These are phyloP conservation scores for Solanum etuberosum DNA, from an alignment of 257 asterid genomes.

Conservation along the genomic window DNA sequence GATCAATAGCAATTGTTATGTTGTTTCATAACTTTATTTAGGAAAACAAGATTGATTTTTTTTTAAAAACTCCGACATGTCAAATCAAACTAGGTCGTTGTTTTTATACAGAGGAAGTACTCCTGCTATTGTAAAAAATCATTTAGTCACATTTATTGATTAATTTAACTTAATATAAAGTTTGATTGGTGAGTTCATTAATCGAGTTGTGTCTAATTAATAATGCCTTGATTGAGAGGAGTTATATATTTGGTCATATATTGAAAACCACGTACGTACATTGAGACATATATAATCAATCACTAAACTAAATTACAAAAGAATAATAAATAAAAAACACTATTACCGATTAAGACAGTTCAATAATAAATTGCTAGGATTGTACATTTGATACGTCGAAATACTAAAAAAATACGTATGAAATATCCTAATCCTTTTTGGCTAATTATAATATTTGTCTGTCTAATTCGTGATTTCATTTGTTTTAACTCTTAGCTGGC, in stretches of 20 bases:
- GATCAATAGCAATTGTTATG: too few species aligned
- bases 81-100: too few species aligned
- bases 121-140: background rate
- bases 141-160: background rate
- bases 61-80: too few species aligned
- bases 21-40: too few species aligned
- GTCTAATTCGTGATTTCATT: background rate
- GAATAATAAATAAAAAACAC: background rate
- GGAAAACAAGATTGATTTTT: too few species aligned
- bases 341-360: background rate
- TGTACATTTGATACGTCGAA: background rate
- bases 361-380: background rate
- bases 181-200: background rate
- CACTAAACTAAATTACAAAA: background rate
- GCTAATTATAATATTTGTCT: conserved; percentile 5
- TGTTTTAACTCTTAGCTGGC: background rate
- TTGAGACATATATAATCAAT: background rate
- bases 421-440: conserved; percentile 9
- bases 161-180: background rate
- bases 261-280: background rate
- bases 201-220: background rate
- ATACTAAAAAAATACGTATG: background rate
- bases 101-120: too few species aligned
- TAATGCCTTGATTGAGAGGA: background rate
- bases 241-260: background rate